Evolutionary conservation across 441 rosid species (phyloP), one percentile per base, ranked within the genome.

Genomic region (Cnidoscolus chayamansa): DNA sequence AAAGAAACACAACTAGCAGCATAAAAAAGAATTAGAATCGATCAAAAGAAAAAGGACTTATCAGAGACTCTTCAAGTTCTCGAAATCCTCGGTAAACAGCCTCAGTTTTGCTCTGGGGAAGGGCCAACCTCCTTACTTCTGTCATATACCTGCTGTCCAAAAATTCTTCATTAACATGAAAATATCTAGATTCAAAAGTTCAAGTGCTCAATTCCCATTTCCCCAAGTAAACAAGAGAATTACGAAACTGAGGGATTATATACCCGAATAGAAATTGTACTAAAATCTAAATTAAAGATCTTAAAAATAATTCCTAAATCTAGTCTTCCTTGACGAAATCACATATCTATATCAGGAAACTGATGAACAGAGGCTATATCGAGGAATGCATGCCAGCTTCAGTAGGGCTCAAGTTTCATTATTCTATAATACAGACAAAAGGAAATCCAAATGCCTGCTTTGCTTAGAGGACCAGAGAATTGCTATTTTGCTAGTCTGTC

Each of bases 1-100:
- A 37, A 13, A 32, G 12, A 19, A 58, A 67, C 48, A 78, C 84
- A 81, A 61, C 79, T 56, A 20, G 62, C 58, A 64, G 35, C 17
- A 37, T 40, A n/a, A 67, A n/a, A 67, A 79, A 69, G 65, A 69
- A 73, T 84, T 80, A 89, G 72, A 77, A 82, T 70, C 84, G 67
- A 54, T 83, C 77, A 55, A 80, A 86, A 67, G 96, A 82, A 78
- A 83, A 88, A 32, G 90, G 84, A 76, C 83, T 85, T 60, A 85
- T 77, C 67, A 95, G 85, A 76, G 97, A 91, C 77, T 90, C 96
- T 77, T 93, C 98, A 32, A 96, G 96, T 77, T 91, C 96, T 73
- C 88, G 85, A 64, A 88, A 95, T 62, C 97, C 96, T 78, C 82
- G 75, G 79, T 87, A 93, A 45, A 93, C 97, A 9, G 76, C 80